phyloP scores from a whole-genome alignment of 371 early-diverging fungal genomes.

The Nematocida sp. region DNA sequence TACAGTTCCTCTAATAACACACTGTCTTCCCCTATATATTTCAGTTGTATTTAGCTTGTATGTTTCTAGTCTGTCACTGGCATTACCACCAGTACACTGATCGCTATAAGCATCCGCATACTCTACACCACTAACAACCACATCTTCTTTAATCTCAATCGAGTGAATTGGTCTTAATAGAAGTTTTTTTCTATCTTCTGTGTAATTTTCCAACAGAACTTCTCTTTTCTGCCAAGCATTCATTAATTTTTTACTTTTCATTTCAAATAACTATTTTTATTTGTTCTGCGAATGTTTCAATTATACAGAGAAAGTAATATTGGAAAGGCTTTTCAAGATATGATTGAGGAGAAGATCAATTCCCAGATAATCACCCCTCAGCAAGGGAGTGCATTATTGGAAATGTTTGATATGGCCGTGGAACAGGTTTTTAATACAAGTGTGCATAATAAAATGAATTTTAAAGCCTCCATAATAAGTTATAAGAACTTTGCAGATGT shows the following conservation, averaged over 20 bases:
- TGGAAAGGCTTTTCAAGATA: constrained; percentile 68
- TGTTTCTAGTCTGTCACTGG: not conserved
- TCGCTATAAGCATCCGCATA: not conserved
- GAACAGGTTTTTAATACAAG: constrained; percentile 66
- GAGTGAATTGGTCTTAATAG: not conserved
- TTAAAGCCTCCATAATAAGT: constrained; percentile 66
- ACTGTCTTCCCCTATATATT: not conserved
- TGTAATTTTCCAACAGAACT: not conserved
- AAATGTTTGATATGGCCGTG: constrained; percentile 68
- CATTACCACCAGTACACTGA: not conserved
- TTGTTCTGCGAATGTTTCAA: constrained; percentile 63
- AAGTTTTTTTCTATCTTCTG: not conserved
- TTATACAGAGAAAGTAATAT: constrained; percentile 69
- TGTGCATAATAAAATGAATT: constrained; percentile 68
- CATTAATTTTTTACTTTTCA: constrained; percentile 33
- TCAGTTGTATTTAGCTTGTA: not conserved
- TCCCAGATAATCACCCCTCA: constrained; percentile 64
- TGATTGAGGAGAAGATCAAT: constrained; percentile 68
- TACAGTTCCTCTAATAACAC: not conserved
- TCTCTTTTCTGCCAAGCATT: not conserved
- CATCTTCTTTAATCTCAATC: not conserved
- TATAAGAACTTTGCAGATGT: constrained; percentile 71
- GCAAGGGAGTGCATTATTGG: constrained; percentile 67
- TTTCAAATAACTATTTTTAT: constrained; percentile 29
- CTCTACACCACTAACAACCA: not conserved